Evolutionary conservation across 768 basidiomycete genomes (phyloP).

Genomic region (Mycena maculata): DNA sequence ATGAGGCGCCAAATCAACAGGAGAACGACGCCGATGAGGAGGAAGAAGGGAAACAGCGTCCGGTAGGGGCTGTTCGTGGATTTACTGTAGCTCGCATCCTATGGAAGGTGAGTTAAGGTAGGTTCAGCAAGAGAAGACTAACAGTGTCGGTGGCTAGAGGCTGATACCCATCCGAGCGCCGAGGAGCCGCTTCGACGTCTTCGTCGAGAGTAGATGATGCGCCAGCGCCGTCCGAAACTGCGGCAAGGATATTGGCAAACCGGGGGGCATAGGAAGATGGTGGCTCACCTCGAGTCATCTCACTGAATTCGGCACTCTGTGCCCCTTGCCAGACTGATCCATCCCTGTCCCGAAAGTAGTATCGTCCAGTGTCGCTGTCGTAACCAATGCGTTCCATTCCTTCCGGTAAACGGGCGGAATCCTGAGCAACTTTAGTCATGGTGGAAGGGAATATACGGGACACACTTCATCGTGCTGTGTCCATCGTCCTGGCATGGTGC

Average conservation of each 20-base stretch:
- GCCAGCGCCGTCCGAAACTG: constrained; percentile 31
- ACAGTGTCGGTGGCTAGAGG: constrained; percentile 65
- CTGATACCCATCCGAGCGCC: constrained; percentile 67
- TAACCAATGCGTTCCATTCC: constrained; percentile 80
- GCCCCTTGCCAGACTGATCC: constrained; percentile 69
- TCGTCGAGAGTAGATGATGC: constrained; percentile 39
- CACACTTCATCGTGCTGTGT: constrained; percentile 57
- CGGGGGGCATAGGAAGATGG: background rate
- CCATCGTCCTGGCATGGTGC: constrained; percentile 44
- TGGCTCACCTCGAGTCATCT: constrained; percentile 58
- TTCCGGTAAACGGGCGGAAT: constrained; percentile 63
- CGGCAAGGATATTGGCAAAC: background rate
- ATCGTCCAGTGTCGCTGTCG: constrained; percentile 75
- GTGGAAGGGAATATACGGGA: background rate
- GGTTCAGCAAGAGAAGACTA: constrained; percentile 32
- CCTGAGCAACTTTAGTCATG: constrained; percentile 45
- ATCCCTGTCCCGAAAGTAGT: constrained; percentile 69
- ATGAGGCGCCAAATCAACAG: constrained; percentile 74
- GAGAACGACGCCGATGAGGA: constrained; percentile 71
- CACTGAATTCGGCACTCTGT: constrained; percentile 72
- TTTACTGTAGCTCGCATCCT: constrained; percentile 46
- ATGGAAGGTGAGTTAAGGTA: constrained; percentile 20
- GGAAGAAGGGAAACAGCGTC: constrained; percentile 78
- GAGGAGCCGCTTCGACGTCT: constrained; percentile 68
- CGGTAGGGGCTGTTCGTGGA: constrained; percentile 62